A percentile compares a stretch with the other conserved stretches of the same genome.
Evolutionary conservation across 108 stramenopile species (phyloP).

Genomic region (Aurantiochytrium sp.): DNA sequence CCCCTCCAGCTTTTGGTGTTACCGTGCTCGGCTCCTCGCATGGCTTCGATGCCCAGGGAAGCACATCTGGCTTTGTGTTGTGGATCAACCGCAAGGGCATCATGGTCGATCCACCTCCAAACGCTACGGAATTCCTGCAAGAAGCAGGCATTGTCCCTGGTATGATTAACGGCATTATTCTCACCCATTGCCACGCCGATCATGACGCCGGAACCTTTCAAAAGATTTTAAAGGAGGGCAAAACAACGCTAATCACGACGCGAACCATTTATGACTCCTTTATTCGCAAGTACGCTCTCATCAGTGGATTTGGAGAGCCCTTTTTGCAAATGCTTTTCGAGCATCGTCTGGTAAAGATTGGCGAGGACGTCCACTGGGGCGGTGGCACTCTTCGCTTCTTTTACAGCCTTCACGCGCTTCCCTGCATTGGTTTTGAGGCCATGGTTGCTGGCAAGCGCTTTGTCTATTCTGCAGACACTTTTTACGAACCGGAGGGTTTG

Average conservation of each 20-base stretch:
- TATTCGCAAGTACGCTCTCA: constrained; percentile 82
- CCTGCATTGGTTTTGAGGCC: constrained; percentile 79
- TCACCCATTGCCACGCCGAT: constrained; percentile 88
- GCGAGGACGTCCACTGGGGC: constrained; percentile 70
- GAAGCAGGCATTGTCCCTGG: constrained; percentile 72
- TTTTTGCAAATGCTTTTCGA: constrained; percentile 71
- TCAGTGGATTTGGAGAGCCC: constrained; percentile 68
- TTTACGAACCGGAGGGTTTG: constrained; percentile 70
- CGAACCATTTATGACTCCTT: constrained; percentile 86
- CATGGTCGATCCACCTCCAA: constrained; percentile 89
- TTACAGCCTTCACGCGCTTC: constrained; percentile 80
- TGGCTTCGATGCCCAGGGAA: constrained; percentile 67
- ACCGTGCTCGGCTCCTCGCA: constrained; percentile 37
- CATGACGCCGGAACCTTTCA: constrained; percentile 92
- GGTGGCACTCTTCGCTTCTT: constrained; percentile 79
- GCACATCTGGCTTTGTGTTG: constrained; percentile 82
- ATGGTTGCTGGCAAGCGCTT: constrained; percentile 78
- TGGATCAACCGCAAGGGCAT: constrained; percentile 85
- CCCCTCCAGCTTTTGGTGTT: constrained; percentile 28
- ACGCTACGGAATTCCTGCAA: constrained; percentile 40
- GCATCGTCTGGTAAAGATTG: constrained; percentile 75
- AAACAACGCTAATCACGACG: constrained; percentile 77
- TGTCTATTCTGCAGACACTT: constrained; percentile 82
- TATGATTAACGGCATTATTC: constrained; percentile 77
- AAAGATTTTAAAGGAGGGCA: constrained; percentile 75